Evolutionary conservation across 139 green algal species (phyloP), one percentile per base, ranked within the genome.

Genomic region (Volvox africanus): DNA sequence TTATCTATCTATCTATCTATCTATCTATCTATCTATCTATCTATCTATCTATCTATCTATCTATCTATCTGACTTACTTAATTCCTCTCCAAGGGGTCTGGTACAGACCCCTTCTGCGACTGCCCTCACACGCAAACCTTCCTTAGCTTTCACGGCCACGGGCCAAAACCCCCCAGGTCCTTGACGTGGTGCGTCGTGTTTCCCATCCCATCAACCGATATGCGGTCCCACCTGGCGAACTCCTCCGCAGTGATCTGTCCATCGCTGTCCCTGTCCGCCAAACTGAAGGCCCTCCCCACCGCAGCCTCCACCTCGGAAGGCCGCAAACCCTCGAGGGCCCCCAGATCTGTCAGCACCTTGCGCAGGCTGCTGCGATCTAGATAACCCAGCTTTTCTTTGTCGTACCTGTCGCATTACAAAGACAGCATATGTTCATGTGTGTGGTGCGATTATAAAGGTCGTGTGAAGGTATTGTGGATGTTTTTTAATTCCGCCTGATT

Each of bases 321-420:
- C 82, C 28, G 22, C 17, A 67, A 22, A 67, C 92, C 89, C 32
- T 95, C 92, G 78, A 97, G 91, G 65, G 95, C 82, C 35, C 95
- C 94, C 61, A 96, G 86, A 82, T 96, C 94, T 11, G 61, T 14
- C 69, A 97, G 85, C 36, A 95, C 79, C 26, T 32, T n/a, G 68
- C 82, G 77, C 61, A 93, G 78, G 44, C 44, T 30, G 30, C 37
- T 9, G 36, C 32, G 37, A 24, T 90, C 68, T 24, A 95, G 82
- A 18, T 62, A 90, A 36, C 73, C 84, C 6, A 78, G 68, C 28
- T 35, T 50, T 0, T 89, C 90, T 26, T 68, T 82, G 80, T 95
- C 91, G 80, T 95, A 93, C 88, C 89, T 92, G 71, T 26, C 44
- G 44, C 9, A 55, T 55, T 55, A 55, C 44, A 55, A 55, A 55